A percentile compares a stretch with the other conserved stretches of the same genome.
Conservation (phyloP, 352 stramenopile species). For the Phytophthora quininea region DNA sequence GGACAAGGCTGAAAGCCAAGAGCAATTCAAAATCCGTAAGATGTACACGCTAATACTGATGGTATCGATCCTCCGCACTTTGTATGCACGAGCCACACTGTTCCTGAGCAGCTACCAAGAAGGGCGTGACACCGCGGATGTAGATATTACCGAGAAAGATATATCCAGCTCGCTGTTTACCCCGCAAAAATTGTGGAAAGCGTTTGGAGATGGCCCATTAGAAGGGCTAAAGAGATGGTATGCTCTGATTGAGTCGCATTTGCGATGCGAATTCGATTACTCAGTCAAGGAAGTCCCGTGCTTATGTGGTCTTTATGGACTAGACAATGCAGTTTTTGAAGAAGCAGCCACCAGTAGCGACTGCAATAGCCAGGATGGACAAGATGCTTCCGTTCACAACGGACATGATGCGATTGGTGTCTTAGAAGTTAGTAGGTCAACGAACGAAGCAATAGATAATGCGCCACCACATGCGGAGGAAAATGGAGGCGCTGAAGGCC, state of each 20-base stretch:
- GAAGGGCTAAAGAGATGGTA: conserved; percentile 81
- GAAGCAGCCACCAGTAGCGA: conserved; percentile 20
- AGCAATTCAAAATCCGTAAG: conserved; percentile 70
- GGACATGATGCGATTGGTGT: neutral
- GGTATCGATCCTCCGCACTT: conserved; percentile 77
- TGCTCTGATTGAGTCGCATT: conserved; percentile 81
- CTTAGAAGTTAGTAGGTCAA: neutral
- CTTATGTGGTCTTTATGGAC: conserved; percentile 73
- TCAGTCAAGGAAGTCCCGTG: conserved; percentile 75
- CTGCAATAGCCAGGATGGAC: conserved; percentile 6
- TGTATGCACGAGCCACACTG: conserved; percentile 68
- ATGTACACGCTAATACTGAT: conserved; percentile 88
- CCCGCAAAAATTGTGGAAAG: conserved; percentile 79
- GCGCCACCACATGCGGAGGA: conserved; percentile 1
- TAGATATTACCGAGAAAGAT: conserved; percentile 43
- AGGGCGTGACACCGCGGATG: conserved; percentile 22
- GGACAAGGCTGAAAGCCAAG: conserved; percentile 28
- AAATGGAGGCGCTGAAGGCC: conserved; percentile 6
- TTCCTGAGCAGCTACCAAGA: conserved; percentile 56
- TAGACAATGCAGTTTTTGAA: conserved; percentile 58
- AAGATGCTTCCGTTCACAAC: neutral
- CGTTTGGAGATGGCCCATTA: conserved; percentile 60
- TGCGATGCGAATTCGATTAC: conserved; percentile 83
- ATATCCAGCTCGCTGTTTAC: conserved; percentile 83
- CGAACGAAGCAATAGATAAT: neutral